Conservation (phyloP, 345 rosid genomes). For the Populus davidiana region DNA sequence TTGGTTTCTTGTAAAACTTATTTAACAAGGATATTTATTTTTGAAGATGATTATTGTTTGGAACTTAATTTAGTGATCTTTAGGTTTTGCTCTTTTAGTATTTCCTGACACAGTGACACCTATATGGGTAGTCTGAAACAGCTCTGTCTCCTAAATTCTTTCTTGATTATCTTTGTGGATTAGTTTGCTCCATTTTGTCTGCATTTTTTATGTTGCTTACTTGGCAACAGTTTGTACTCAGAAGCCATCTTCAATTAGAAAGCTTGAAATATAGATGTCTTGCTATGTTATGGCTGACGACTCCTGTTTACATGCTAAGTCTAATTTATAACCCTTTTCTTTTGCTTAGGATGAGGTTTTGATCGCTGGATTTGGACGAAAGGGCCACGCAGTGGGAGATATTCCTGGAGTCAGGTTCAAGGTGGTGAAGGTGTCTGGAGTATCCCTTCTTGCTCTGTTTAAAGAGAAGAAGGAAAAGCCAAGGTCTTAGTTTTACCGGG, state of each 20-base stretch:
- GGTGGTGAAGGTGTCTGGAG: slow-evolving; percentile 86
- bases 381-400: slow-evolving; percentile 86
- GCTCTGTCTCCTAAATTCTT: not conserved
- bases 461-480: slow-evolving; percentile 90
- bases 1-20: no score
- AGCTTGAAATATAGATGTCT: not conserved
- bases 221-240: not conserved
- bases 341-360: slow-evolving; percentile 60
- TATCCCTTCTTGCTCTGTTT: slow-evolving; percentile 71
- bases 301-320: not conserved
- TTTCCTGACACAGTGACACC: not conserved
- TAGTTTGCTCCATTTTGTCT: not conserved
- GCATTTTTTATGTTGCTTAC: not conserved
- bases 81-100: not conserved
- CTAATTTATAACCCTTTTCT: not conserved
- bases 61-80: not conserved
- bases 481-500: slow-evolving; percentile 43
- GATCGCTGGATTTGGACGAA: slow-evolving; percentile 79
- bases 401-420: slow-evolving; percentile 87
- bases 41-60: not conserved
- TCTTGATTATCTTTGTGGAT: not conserved
- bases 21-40: not conserved
- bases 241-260: not conserved
- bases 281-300: not conserved
- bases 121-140: not conserved